Evolutionary conservation across 176 grass and related monocot species (phyloP).

Genomic region (Triticum urartu): DNA sequence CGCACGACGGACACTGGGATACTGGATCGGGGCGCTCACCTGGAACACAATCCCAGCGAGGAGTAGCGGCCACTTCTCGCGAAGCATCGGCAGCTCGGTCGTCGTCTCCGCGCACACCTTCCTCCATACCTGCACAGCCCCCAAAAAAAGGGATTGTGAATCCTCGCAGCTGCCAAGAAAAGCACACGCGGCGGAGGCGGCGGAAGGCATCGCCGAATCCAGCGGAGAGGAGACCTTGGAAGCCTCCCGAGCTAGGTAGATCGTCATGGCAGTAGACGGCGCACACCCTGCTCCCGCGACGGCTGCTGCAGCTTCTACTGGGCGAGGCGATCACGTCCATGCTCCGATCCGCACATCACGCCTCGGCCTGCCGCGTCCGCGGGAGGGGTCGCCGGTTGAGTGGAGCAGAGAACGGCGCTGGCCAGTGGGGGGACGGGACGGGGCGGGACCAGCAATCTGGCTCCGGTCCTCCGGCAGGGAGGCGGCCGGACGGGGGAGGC

Average conservation of each 20-base stretch:
- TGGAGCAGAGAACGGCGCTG: background rate
- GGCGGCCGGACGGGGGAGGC: background rate
- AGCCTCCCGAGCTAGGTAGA: slow-evolving; percentile 89
- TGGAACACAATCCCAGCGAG: slow-evolving; percentile 78
- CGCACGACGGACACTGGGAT: background rate
- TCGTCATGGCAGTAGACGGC: slow-evolving; percentile 46
- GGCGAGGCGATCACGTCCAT: slow-evolving; percentile 59
- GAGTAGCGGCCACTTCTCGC: slow-evolving; percentile 86
- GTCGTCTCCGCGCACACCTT: slow-evolving; percentile 58
- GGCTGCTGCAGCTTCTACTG: slow-evolving; percentile 30
- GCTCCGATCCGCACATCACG: slow-evolving; percentile 67
- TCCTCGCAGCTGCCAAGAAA: background rate
- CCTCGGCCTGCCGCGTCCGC: slow-evolving; percentile 14
- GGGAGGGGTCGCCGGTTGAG: slow-evolving; percentile 19
- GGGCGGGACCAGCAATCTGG: slow-evolving; percentile 1
- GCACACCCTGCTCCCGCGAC: background rate
- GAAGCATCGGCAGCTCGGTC: slow-evolving; percentile 69
- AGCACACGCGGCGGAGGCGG: background rate
- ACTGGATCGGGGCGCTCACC: slow-evolving; percentile 37
- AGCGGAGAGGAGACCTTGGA: slow-evolving; percentile 60
- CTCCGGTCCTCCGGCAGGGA: background rate
- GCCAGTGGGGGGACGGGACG: background rate
- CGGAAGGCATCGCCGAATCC: slow-evolving; percentile 6
- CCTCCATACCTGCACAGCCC: slow-evolving; percentile 70
- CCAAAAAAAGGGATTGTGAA: background rate